Evolutionary conservation across 2,329 filamentous ascomycete genomes (phyloP).

Genomic region (Paracoccidioides brasiliensis): DNA sequence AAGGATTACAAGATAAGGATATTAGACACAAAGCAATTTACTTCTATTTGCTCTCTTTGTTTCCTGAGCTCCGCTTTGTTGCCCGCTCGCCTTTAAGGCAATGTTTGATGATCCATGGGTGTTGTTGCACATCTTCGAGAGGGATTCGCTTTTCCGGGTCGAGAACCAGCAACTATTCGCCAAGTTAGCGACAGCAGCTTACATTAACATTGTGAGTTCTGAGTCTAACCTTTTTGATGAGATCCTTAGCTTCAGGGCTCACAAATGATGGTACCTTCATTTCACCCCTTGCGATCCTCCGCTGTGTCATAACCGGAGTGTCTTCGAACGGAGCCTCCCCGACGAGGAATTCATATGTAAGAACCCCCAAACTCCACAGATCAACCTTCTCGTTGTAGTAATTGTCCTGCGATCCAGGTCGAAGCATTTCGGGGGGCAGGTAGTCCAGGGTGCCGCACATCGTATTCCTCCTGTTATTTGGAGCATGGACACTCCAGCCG

Average conservation of each 20-base stretch:
- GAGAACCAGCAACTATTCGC: conserved; percentile 61
- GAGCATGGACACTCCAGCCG: conserved; percentile 95
- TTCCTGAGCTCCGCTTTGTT: conserved; percentile 31
- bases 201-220: background rate
- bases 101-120: conserved; percentile 96
- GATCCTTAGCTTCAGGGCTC: conserved; percentile 74
- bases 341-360: conserved; percentile 93
- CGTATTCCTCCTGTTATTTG: conserved; percentile 82
- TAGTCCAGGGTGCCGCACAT: conserved; percentile 98
- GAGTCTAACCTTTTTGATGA: conserved; percentile 73
- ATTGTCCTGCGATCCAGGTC: conserved; percentile 65
- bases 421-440: conserved; percentile 94
- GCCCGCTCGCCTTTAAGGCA: conserved; percentile 48
- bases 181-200: conserved; percentile 15
- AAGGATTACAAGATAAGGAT: background rate
- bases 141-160: conserved; percentile 89
- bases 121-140: conserved; percentile 73
- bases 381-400: conserved; percentile 94
- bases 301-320: conserved; percentile 83
- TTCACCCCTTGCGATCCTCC: conserved; percentile 74
- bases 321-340: conserved; percentile 97
- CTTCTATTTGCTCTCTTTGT: conserved; percentile 8
- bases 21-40: background rate
- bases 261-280: conserved; percentile 89
- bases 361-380: conserved; percentile 84